Conservation (phyloP, 805 yeast species). For the Ogataea kodamae region DNA sequence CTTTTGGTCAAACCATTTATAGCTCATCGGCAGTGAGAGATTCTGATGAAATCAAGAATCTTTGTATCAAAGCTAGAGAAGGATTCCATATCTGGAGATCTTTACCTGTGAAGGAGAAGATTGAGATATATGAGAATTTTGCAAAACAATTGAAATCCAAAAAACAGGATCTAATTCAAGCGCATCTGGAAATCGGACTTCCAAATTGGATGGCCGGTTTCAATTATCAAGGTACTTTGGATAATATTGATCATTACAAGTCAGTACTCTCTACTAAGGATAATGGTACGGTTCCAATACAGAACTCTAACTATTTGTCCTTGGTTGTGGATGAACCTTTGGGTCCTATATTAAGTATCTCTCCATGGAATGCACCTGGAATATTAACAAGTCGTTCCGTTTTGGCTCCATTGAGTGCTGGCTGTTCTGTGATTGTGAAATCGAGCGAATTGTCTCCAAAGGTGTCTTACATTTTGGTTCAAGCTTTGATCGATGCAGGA, state of each 20-base stretch:
- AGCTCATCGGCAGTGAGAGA: background rate
- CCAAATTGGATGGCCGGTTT: conserved; percentile 37
- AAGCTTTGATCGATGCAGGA: conserved; percentile 37
- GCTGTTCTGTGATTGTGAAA: conserved; percentile 44
- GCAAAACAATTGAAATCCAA: background rate
- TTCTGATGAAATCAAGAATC: background rate
- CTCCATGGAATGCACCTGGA: conserved; percentile 51
- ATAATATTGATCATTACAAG: conserved; percentile 32
- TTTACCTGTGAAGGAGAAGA: conserved; percentile 4
- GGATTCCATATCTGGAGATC: conserved; percentile 3
- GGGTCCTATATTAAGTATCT: conserved; percentile 44
- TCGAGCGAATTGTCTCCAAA: conserved; percentile 39
- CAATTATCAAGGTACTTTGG: conserved; percentile 31
- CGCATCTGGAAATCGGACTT: conserved; percentile 35
- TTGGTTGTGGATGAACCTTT: conserved; percentile 37
- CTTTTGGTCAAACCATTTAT: conserved; percentile 1
- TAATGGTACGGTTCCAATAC: conserved; percentile 23
- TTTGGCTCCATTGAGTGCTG: conserved; percentile 45
- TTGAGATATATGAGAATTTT: conserved; percentile 2
- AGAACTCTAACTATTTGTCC: conserved; percentile 13
- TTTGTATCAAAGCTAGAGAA: conserved; percentile 3
- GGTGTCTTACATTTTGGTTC: conserved; percentile 32
- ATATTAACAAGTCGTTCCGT: conserved; percentile 39
- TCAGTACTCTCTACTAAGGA: conserved; percentile 19
- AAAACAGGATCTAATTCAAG: conserved; percentile 19